These are phyloP conservation scores for Plantago elongata DNA, from an alignment of 257 asterid genomes.

Conservation along the genomic window DNA sequence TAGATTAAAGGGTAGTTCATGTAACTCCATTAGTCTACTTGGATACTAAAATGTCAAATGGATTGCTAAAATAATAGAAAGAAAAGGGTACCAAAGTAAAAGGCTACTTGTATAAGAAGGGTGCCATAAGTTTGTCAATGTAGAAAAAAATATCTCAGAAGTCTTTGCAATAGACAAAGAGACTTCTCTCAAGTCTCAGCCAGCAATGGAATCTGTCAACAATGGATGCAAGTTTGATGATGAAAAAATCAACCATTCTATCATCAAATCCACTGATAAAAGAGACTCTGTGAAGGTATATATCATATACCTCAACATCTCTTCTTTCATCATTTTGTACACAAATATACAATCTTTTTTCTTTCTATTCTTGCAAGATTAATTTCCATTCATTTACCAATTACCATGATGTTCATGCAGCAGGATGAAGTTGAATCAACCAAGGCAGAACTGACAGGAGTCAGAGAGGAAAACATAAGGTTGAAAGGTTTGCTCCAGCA, in stretches of 20 bases:
- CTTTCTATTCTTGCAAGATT: no score
- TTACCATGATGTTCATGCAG: constrained; percentile 27
- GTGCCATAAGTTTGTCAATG: constrained; percentile 5
- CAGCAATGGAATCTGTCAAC: constrained; percentile 28
- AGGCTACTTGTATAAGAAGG: constrained; percentile 20
- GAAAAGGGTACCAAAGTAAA: background rate
- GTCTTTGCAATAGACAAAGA: background rate
- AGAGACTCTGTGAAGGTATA: constrained; percentile 23
- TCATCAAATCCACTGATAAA: constrained; percentile 13
- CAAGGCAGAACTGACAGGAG: constrained; percentile 40
- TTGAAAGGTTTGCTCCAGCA: constrained; percentile 45
- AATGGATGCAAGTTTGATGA: constrained; percentile 20
- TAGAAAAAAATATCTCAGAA: background rate
- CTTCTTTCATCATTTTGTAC: background rate
- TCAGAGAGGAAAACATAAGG: constrained; percentile 66
- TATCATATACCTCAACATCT: background rate
- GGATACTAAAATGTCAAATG: constrained; percentile 19
- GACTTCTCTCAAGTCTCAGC: constrained; percentile 10
- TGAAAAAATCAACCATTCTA: constrained; percentile 17
- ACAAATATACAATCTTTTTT: no score
- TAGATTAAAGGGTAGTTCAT: no score
- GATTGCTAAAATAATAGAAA: background rate
- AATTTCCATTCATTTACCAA: no score
- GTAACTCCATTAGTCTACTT: background rate
- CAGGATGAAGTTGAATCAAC: constrained; percentile 47